Evolutionary conservation across 306 rosid genomes (phyloP), one percentile per base, ranked within the genome.

Genomic region (Pyrus betulifolia): DNA sequence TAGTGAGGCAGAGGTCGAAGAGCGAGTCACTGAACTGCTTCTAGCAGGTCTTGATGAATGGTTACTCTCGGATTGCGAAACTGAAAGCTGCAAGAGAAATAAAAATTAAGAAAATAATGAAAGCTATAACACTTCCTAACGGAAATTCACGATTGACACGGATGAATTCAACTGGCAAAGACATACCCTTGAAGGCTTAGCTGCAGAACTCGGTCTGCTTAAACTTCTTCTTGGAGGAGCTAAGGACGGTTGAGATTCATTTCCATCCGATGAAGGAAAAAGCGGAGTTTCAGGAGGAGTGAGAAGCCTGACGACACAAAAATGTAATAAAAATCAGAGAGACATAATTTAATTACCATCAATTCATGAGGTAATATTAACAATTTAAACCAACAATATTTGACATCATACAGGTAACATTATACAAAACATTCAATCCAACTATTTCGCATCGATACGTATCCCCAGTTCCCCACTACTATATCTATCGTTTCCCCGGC

Each of bases 251-350:
- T 86, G 91, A 70, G 89, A 70, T 78, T 92, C 97, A 67, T 33
- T 84, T 67, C 87, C 85, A 73, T 87, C 93, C 30, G 92, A 85
- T 64, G 96, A 69, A 84, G 90, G 91, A 72, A 88, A 82, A 73
- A 87, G 85, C 33, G 99, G 97, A 46, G 99, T 95, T 74, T 90
- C 99, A 8, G 99, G 99, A 70, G 99, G 99, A 78, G 99, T 89
- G 76, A 95, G 99, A 83, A 95, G 99, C 99, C 99, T 95, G 82
- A 54, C 51, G 75, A 81, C 78, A 84, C 12, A 69, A 12, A 44
- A 58, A 10, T 14, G 11, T 25, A 44, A 18, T 35, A 13, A 33
- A 33, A 33, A 33, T 33, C 38, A 33, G 8, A 5, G 38, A 33
- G 42, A 51, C 13, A 35, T 13, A 25, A 12, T 25, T 23, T 35